Evolutionary conservation across 768 basidiomycete genomes (phyloP), one percentile per base, ranked within the genome.

Genomic region (Leccinum imitatum): DNA sequence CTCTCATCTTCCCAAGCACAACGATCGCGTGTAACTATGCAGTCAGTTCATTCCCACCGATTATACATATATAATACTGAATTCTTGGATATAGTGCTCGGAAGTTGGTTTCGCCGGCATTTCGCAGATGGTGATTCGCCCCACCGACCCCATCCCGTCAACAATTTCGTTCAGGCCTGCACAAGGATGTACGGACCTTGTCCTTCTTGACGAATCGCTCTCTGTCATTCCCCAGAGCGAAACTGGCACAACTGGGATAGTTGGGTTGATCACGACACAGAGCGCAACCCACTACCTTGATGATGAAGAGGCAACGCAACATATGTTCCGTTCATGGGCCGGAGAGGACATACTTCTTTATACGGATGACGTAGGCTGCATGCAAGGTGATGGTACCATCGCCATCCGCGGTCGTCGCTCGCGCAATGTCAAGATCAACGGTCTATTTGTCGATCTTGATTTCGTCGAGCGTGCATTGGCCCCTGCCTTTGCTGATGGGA

Each of bases 341-440:
- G 63, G 63, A 31, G 54, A 64, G 33, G 44, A 63, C 19, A 55
- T 53, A 4, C 63, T 63, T 11, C 53, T 63, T 31, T 63, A 65
- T 37, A 63, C 63, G 6, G 54, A 64, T 21, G 63, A 63, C 44
- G 30, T 63, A 27, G 63, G 63, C 14, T 65, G 57, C 63, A 63
- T 63, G 63, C 63, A 64, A 35, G 63, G 23, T 9, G 63, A 63
- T 23, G 63, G 63, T 6, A 63, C 63, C 33, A 60, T 63, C 15
- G 17, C 35, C 6, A 63, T 63, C 13, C 63, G 58, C 9, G 63
- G 63, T 30, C 63, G 63, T 48, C 54, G 58, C 27, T 64, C 63
- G 35, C 63, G 63, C 41, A 63, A 50, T n/a, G 58, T 63, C 53
- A 63, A 64, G 54, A 55, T 60, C 50, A 65, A 65, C 35, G 63